These are phyloP conservation scores for Lactuca sativa DNA, from an alignment of 129 eudicot genomes.

Conservation along the genomic window DNA sequence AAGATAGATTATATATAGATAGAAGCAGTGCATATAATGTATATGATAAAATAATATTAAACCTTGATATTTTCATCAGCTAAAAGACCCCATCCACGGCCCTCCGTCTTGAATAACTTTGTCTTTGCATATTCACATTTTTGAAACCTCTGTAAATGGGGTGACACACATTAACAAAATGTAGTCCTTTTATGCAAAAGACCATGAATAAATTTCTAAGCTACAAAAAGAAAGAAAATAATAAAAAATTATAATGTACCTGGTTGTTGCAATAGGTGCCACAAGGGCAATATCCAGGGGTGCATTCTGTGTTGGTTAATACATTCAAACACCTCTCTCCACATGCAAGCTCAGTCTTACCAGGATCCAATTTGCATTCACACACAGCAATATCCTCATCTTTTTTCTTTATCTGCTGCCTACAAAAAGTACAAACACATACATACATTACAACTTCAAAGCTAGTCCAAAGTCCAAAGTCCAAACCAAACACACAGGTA, in stretches of 20 bases:
- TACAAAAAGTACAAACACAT: conserved; percentile 25
- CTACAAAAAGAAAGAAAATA: not conserved
- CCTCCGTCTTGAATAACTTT: conserved; percentile 78
- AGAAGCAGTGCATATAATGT: not conserved
- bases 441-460: conserved; percentile 7
- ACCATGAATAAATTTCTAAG: too few relatives aligned
- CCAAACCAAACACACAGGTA: conserved; percentile 4
- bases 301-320: conserved; percentile 88
- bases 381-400: conserved; percentile 88
- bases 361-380: conserved; percentile 72
- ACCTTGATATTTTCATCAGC: conserved; percentile 79
- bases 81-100: conserved; percentile 97
- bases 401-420: conserved; percentile 54
- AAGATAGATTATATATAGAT: not conserved
- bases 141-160: conserved; percentile 69
- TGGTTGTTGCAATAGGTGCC: conserved; percentile 71
- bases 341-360: conserved; percentile 75
- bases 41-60: conserved; percentile 3
- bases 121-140: conserved; percentile 79
- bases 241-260: conserved; percentile 26
- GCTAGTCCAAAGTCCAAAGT: conserved; percentile 13
- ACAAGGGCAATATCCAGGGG: conserved; percentile 86
- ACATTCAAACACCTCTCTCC: conserved; percentile 92
- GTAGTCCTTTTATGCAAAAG: not conserved
- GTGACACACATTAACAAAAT: conserved; percentile 3